Percentiles rank a stretch among this genome's conserved stretches.
phyloP scores from a whole-genome alignment of 2,329 filamentous ascomycete genomes.

The Cercospora sp. region DNA sequence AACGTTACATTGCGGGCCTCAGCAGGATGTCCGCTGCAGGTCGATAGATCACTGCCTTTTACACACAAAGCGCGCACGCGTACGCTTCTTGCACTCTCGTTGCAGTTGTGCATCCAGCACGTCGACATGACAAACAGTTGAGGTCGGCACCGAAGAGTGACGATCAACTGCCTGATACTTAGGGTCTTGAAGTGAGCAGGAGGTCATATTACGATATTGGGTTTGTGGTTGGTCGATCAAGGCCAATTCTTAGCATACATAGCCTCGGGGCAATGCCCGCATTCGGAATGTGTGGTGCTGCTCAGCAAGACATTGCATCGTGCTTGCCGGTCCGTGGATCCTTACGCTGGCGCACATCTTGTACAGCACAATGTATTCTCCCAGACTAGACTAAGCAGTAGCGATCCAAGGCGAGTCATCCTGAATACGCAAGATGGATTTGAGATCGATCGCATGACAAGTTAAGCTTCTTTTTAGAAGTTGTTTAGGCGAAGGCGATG shows the following conservation, averaged over 20 bases:
- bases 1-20: background rate
- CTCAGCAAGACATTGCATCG: slow-evolving; percentile 2
- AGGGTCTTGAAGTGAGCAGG: background rate
- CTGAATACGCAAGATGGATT: slow-evolving; percentile 5
- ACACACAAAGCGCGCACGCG: background rate
- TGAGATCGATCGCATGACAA: slow-evolving; percentile 9
- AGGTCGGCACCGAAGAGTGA: slow-evolving; percentile 7
- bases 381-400: background rate
- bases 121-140: background rate
- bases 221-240: slow-evolving; percentile 18
- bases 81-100: background rate
- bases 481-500: slow-evolving; percentile 2
- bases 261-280: slow-evolving; percentile 12
- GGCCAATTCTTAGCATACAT: slow-evolving; percentile 5
- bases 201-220: background rate
- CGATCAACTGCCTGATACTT: slow-evolving; percentile 3
- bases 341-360: background rate
- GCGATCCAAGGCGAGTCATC: background rate
- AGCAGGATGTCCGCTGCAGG: background rate
- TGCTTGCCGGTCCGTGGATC: background rate
- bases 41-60: background rate
- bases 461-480: slow-evolving; percentile 23
- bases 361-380: background rate
- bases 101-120: background rate
- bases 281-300: slow-evolving; percentile 2